Base-by-base conservation (phyloP, 2,329 filamentous ascomycete genomes). In the Nigrograna mackinnonii region DNA sequence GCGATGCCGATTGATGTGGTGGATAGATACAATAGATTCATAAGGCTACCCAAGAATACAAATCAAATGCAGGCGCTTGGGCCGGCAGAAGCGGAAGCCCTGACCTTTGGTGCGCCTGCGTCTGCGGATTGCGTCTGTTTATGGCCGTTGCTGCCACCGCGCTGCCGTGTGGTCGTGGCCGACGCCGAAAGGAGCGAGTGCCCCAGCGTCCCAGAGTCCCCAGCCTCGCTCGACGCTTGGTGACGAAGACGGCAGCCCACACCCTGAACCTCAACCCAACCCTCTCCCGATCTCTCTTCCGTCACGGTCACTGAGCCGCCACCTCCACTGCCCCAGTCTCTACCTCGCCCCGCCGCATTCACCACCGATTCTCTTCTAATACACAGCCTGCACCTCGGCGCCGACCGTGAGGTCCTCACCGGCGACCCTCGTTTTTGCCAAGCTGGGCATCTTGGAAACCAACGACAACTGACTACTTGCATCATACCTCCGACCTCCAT, bases 401-500 rank as follows among this genome's bases (percentile, higher is more conserved):
- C 14, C 40, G 31, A 31, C 35, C 21, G 34, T 26, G 36, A 34
- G 28, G 26, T 26, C 28, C 37, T 40, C 37, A 30, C 31, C 30
- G 24, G 37, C 38, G 24, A 44, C 43, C 26, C 41, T 38, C 40
- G 35, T 18, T 32, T 35, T 44, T 43, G 49, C 44, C 44, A 47
- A 50, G 49, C 34, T 18, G 22, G 37, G 34, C 47, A 33, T 21
- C 37, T 36, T 45, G 32, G 41, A 46, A n/a, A n/a, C n/a, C n/a
- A n/a, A n/a, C n/a, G n/a, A n/a, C n/a, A n/a, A n/a, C n/a, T 41
- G 38, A 42, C 43, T 38, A 34, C 44, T 57, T 61, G 56, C 57
- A 59, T 58, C 55, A 54, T 57, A 40, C 34, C 45, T 31, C 43
- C 45, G 39, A 32, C 52, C 30, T 26, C 44, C 46, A 37, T 44